These are phyloP conservation scores for Nicotiana otophora DNA, from an alignment of 257 asterid genomes.

Conservation along the genomic window DNA sequence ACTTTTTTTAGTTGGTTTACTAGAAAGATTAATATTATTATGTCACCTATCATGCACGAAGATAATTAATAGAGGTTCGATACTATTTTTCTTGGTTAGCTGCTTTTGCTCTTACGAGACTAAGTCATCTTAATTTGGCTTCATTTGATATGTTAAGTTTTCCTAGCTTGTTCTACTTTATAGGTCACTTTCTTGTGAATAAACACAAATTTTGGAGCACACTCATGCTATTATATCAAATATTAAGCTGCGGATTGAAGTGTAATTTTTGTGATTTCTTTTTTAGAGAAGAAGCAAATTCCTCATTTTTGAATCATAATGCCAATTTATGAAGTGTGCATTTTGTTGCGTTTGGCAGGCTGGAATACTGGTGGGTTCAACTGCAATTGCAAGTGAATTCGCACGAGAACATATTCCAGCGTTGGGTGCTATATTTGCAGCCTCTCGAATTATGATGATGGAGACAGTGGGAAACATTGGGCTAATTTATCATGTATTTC, in stretches of 20 bases:
- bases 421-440: slow-evolving; percentile 2
- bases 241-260: neutral
- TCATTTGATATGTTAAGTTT: neutral
- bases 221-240: neutral
- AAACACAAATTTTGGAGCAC: neutral
- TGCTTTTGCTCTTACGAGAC: neutral
- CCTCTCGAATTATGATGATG: slow-evolving; percentile 17
- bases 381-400: neutral
- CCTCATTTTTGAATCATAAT: neutral
- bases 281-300: neutral
- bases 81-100: neutral
- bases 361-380: slow-evolving; percentile 16
- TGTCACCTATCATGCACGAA: neutral
- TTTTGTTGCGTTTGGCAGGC: slow-evolving; percentile 9
- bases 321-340: neutral
- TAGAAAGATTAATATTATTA: neutral
- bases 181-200: neutral
- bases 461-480: slow-evolving; percentile 21
- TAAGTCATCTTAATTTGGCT: neutral
- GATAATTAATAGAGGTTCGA: neutral
- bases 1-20: neutral
- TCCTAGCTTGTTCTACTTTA: neutral
- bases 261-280: neutral
- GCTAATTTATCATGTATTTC: slow-evolving; percentile 19
- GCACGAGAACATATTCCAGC: neutral